A percentile compares a stretch with the other conserved stretches of the same genome.
Conservation (phyloP, 1,284 basidiomycete species). For the Ceratobasidium theobromae region DNA sequence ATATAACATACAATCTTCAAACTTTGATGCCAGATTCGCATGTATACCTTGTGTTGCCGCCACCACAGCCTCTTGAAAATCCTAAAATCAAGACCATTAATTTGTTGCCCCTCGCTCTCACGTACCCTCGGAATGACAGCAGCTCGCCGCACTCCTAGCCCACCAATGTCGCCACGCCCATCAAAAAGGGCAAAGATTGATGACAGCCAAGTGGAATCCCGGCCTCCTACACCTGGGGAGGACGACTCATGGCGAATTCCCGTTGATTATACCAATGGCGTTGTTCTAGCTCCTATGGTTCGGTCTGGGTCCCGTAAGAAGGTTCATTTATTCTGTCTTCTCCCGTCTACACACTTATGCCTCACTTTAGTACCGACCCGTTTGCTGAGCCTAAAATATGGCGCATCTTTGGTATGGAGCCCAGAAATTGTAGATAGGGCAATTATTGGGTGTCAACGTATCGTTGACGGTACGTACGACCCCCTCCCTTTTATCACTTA, state of each 20-base stretch:
- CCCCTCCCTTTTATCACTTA: neutral
- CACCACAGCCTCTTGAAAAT: neutral
- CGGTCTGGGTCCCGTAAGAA: conserved; percentile 82
- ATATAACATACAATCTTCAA: neutral
- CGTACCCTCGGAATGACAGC: neutral
- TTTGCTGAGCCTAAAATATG: conserved; percentile 86
- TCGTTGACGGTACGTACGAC: conserved; percentile 71
- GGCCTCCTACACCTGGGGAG: neutral
- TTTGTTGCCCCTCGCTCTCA: neutral
- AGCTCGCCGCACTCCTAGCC: neutral
- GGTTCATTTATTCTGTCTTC: conserved; percentile 4
- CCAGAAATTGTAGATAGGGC: conserved; percentile 98
- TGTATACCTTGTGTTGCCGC: neutral
- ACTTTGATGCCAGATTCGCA: neutral
- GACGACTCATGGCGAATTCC: conserved; percentile 25
- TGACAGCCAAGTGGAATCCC: neutral
- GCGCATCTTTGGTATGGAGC: conserved; percentile 94
- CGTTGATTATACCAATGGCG: conserved; percentile 62
- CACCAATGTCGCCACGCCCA: conserved; percentile 10
- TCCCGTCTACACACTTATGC: conserved; percentile 25
- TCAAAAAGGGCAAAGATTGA: conserved; percentile 10
- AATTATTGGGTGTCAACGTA: conserved; percentile 81
- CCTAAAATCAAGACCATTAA: neutral
- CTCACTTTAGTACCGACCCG: conserved; percentile 68
- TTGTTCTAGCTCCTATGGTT: conserved; percentile 94